phyloP scores from a whole-genome alignment of 2,329 filamentous ascomycete species.

The Clarireedia hainanense region DNA sequence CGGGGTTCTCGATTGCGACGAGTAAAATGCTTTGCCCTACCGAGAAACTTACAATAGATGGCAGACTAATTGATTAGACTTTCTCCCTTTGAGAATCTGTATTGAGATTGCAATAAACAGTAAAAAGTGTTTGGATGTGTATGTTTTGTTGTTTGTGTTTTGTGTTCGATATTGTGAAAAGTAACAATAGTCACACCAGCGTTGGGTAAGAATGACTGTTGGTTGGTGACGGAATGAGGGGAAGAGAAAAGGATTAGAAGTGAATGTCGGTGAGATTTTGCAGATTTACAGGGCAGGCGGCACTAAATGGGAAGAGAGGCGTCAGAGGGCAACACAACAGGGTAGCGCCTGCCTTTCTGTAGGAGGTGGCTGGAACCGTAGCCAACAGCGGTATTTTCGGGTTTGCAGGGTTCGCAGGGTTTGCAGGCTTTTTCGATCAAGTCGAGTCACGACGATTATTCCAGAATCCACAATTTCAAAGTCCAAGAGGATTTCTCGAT shows the following conservation, averaged over 20 bases:
- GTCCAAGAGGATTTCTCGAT: not conserved
- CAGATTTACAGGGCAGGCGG: constrained; percentile 5
- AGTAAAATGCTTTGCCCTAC: not conserved
- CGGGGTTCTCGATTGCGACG: constrained; percentile 5
- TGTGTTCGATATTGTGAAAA: not conserved
- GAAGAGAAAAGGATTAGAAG: not conserved
- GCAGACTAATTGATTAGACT: not conserved
- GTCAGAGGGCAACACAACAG: not conserved
- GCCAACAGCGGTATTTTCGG: not conserved
- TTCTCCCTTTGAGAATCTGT: not conserved
- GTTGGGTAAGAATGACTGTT: not conserved
- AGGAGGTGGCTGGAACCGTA: not conserved
- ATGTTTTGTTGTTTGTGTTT: not conserved
- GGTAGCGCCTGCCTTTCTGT: not conserved
- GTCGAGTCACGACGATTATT: not conserved
- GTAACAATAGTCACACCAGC: not conserved
- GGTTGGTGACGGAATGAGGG: constrained; percentile 4
- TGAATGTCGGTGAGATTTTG: constrained; percentile 8
- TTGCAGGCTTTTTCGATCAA: not conserved
- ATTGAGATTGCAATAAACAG: not conserved
- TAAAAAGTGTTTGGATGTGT: not conserved
- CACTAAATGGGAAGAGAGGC: not conserved
- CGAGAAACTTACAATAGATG: not conserved
- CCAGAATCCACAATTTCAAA: not conserved
- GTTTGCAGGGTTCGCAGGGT: not conserved